Evolutionary conservation across 1,139 yeast species (phyloP), one percentile per base, ranked within the genome.

Genomic region (Diutina siamensis): DNA sequence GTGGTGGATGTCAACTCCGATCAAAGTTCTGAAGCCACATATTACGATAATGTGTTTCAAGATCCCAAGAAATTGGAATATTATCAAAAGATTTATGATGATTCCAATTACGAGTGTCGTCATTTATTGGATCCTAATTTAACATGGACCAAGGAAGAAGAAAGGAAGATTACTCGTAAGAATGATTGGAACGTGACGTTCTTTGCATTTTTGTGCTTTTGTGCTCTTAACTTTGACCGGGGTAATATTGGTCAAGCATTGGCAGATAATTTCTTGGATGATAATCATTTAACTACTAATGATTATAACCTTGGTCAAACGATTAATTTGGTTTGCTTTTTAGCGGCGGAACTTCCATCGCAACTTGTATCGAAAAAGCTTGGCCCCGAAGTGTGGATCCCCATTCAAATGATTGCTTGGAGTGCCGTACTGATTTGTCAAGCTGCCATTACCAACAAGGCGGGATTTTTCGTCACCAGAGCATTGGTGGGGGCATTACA

Each of bases 361-460:
- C 80, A 75, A 54, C 58, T 76, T 52, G 53, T 76, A 17, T 69
- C 78, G 9, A 76, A 76, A 53, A 65, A 62, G 47, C 47, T 76
- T 25, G 82, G 81, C 5, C 70, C 78, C 3, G 80, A 75, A 54
- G 52, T 67, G 40, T 76, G 77, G 70, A 67, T 76, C 45, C 82
- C 82, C 0, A 59, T 65, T 34, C 80, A 76, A 53, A 67, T 76
- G 59, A 53, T 61, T 10, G 48, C 62, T 2, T 76, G 81, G 81
- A 69, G 77, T 38, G 47, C 70, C n/a, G 74, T 74, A 3, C 71
- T 79, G 1, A 59, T 72, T 35, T 53, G 62, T 12, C 81, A 76
- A 53, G 71, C 69, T 44, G 61, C 62, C 18, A 55, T 76, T 49
- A 58, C 52, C 1, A 60, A 58, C 18, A 64, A 58, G 44, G 51